Percentiles rank a stretch among this genome's conserved stretches.
These are phyloP conservation scores for Penicillium sp. DNA, from an alignment of 2,329 filamentous ascomycete genomes.

Conservation along the genomic window DNA sequence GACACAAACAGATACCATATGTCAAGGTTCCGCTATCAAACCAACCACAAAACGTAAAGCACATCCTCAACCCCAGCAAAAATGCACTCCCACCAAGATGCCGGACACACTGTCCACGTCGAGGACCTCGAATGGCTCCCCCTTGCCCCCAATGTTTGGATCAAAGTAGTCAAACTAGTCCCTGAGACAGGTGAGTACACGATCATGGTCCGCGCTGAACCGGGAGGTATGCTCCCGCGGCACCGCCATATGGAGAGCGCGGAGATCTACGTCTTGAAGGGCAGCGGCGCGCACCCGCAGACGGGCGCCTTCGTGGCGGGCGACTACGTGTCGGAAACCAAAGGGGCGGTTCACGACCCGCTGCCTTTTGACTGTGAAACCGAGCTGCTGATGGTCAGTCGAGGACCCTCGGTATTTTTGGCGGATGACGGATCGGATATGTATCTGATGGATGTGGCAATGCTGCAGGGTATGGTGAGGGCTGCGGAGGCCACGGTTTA, in stretches of 20 bases:
- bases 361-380: conserved; percentile 8
- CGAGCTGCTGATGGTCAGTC: conserved; percentile 13
- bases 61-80: too few relatives aligned
- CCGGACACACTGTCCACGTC: too few relatives aligned
- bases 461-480: too few relatives aligned
- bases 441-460: background rate
- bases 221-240: conserved; percentile 8
- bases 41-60: too few relatives aligned
- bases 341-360: conserved; percentile 9
- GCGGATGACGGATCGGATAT: background rate
- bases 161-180: conserved; percentile 28
- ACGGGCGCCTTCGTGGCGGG: too few relatives aligned
- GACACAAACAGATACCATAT: too few relatives aligned
- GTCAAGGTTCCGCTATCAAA: too few relatives aligned
- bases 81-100: too few relatives aligned
- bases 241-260: conserved; percentile 13
- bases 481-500: too few relatives aligned
- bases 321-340: too few relatives aligned
- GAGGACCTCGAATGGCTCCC: background rate
- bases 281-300: too few relatives aligned
- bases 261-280: conserved; percentile 12
- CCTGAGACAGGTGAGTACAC: conserved; percentile 13
- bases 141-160: background rate
- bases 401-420: conserved; percentile 12
- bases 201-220: conserved; percentile 11